These are phyloP conservation scores for Bromus sterilis DNA, from an alignment of 176 grass and related monocot species.

Conservation along the genomic window DNA sequence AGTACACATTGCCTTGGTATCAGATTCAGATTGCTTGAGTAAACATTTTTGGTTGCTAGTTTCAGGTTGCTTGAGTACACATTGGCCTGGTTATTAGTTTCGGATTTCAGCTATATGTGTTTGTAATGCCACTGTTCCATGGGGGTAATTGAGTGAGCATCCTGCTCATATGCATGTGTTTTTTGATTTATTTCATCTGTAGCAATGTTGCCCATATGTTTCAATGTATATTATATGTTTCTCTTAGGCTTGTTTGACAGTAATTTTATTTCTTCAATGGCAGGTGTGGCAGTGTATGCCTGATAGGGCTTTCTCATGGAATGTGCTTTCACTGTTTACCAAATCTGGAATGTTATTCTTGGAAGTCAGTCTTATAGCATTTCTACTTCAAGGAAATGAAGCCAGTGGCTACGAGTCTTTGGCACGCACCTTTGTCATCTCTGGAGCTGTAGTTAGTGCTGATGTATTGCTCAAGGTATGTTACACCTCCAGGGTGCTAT, in stretches of 20 bases:
- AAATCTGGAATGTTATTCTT: constrained; percentile 86
- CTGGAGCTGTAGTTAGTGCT: constrained; percentile 80
- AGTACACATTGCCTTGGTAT: not conserved
- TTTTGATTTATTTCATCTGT: not conserved
- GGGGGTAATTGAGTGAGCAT: not conserved
- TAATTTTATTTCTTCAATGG: not conserved
- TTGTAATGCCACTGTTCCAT: not conserved
- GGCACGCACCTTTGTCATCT: constrained; percentile 77
- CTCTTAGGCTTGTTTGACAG: constrained; percentile 5
- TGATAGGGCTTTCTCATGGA: constrained; percentile 77
- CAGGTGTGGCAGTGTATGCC: constrained; percentile 86
- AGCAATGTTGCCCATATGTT: not conserved
- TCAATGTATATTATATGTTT: not conserved
- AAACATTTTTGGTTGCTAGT: not conserved
- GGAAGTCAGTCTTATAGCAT: constrained; percentile 89
- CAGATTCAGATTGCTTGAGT: not conserved
- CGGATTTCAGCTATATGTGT: not conserved
- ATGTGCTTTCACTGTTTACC: constrained; percentile 77
- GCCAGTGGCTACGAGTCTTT: constrained; percentile 75
- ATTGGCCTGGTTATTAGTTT: not conserved
- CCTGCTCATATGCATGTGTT: not conserved
- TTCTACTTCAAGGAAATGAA: constrained; percentile 99
- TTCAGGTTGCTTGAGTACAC: not conserved
- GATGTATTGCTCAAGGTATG: constrained; percentile 92
- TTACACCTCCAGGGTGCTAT: not conserved